These are phyloP conservation scores for Calonectria pseudoreteaudii DNA, from an alignment of 2,329 filamentous ascomycete species.

Conservation along the genomic window DNA sequence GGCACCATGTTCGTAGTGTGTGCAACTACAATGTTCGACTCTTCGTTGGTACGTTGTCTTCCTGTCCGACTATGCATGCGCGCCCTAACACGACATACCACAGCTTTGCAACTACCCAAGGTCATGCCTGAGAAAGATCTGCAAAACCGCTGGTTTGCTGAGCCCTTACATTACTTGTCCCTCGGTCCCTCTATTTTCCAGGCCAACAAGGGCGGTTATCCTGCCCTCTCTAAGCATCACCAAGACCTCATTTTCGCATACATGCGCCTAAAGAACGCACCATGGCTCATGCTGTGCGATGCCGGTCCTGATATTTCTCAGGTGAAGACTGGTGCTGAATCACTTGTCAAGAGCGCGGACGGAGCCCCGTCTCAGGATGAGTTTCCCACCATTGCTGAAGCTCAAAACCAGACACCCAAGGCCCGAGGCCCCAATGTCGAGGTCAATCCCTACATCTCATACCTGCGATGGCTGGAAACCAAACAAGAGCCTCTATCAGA, in stretches of 20 bases:
- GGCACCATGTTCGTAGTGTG: conserved; percentile 86
- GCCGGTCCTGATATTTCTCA: conserved; percentile 62
- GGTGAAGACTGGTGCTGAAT: conserved; percentile 40
- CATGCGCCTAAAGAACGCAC: conserved; percentile 72
- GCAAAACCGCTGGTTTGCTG: conserved; percentile 76
- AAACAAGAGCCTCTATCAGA: conserved; percentile 75
- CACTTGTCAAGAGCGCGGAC: conserved; percentile 40
- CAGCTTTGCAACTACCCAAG: conserved; percentile 69
- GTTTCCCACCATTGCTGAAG: conserved; percentile 80
- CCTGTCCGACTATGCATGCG: neutral
- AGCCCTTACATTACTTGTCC: conserved; percentile 73
- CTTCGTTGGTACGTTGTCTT: conserved; percentile 77
- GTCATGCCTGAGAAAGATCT: conserved; percentile 70
- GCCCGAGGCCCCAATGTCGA: conserved; percentile 40
- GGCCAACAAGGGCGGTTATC: conserved; percentile 70
- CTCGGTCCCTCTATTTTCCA: conserved; percentile 67
- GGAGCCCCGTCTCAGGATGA: conserved; percentile 58
- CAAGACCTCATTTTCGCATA: conserved; percentile 71
- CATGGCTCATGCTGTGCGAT: conserved; percentile 74
- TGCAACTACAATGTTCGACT: conserved; percentile 88
- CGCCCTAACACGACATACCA: neutral
- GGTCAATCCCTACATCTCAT: conserved; percentile 72
- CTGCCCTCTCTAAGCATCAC: conserved; percentile 70
- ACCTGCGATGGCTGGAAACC: conserved; percentile 85
- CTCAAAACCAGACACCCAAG: conserved; percentile 53